phyloP scores from a whole-genome alignment of 225 moss, liverwort and hornwort species.

The Marchantia paleacea region DNA sequence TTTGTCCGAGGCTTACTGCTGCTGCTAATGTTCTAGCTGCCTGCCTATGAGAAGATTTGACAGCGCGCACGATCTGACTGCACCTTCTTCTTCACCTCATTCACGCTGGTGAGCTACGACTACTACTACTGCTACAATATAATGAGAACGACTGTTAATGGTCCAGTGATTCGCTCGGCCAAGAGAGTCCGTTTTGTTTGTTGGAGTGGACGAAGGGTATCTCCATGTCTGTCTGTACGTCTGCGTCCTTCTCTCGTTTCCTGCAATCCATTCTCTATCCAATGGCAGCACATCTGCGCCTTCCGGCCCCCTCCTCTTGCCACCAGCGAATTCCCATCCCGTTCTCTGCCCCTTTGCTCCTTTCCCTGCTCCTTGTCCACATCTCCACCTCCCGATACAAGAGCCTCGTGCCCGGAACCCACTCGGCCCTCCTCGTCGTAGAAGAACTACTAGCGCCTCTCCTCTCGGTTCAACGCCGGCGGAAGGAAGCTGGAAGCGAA shows the following conservation, averaged over 20 bases:
- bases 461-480: too few relatives aligned
- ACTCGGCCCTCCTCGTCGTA: too few relatives aligned
- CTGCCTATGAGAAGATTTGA: neutral
- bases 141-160: neutral
- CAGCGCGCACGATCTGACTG: too few relatives aligned
- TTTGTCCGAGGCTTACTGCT: neutral
- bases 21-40: neutral
- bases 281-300: neutral
- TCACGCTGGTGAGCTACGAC: neutral
- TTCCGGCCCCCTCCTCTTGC: neutral
- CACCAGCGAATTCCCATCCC: neutral
- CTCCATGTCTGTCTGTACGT: slow-evolving; percentile 1
- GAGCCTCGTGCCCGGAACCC: neutral
- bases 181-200: slow-evolving; percentile 3
- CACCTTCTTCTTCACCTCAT: neutral
- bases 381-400: neutral
- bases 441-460: too few relatives aligned
- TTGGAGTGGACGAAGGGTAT: neutral
- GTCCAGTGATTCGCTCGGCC: neutral
- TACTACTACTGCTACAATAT: too few relatives aligned
- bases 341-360: neutral
- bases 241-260: neutral
- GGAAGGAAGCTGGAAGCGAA: too few relatives aligned
- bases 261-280: slow-evolving; percentile 2
- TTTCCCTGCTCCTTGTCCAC: neutral